Base-by-base conservation (phyloP, 495 filamentous ascomycete species). In the Massariosphaeria phaeospora region DNA sequence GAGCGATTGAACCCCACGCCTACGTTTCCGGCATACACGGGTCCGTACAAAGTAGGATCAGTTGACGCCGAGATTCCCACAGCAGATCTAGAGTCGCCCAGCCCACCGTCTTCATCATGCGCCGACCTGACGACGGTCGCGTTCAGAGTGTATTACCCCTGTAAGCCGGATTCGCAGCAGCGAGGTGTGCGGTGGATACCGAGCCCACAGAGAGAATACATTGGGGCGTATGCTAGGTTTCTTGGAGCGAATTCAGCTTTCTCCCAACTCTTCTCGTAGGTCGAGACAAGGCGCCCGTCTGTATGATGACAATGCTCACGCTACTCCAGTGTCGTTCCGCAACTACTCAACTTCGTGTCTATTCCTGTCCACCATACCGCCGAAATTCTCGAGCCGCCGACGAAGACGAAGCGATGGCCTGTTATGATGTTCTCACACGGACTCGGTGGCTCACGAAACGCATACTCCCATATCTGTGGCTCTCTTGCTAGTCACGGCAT, bases 341-440 rank as follows among this genome's bases (percentile, higher is more conserved):
- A 82, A 20, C 73, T 85, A 18, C 72, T 90, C 4, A 76, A 83
- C 67, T 85, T 82, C 66, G 82, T 83, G 42, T 75, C 80, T 0
- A 82, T 84, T 21, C 81, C 80, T 12, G 78, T 71, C 12, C 64
- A 69, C 40, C 69, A 69, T 38, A 72, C 80, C 61, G 76, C 78
- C 3, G 61, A 65, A 15, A 24, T 79, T 10, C 75, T 66, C 65
- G 73, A 52, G 69, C 72, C 57, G 46, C 72, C 62, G 67, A 78
- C 66, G 70, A 73, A 59, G 69, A 74, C 51, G 51, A 59, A 66
- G 18, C 70, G 79, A 72, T 88, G 86, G 81, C 87, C 87, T 1
- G 85, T 86, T 0, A 79, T 85, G 71, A 73, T 91, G 27, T 90
- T 91, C 69, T 89, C 85, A 9, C 87, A 91, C 64, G 87, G 87